Evolutionary conservation across 164 flowering plant species (phyloP).

Genomic region (Tinospora cordifolia): DNA sequence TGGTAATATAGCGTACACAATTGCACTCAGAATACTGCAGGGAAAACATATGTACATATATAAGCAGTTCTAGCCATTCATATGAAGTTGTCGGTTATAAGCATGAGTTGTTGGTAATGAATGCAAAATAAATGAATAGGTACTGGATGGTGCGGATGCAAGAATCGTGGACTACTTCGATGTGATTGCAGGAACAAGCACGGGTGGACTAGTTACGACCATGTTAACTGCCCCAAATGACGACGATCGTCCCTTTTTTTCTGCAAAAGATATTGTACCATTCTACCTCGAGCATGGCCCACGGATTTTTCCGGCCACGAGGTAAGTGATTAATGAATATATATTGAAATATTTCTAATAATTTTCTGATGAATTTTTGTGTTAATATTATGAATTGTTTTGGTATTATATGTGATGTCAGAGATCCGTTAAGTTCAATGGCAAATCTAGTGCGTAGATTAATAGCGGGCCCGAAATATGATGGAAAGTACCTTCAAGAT

Average conservation of each 20-base stretch:
- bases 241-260: conserved; percentile 21
- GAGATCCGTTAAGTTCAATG: not conserved
- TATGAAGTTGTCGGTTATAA: not conserved
- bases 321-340: not conserved
- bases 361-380: no score
- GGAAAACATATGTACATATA: no score
- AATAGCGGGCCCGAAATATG: conserved; percentile 18
- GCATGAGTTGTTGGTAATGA: not conserved
- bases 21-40: not conserved
- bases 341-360: no score
- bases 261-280: conserved; percentile 27
- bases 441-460: not conserved
- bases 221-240: conserved; percentile 29
- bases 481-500: conserved; percentile 34
- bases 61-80: not conserved
- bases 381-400: no score
- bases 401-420: not conserved
- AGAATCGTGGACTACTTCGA: conserved; percentile 36
- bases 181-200: conserved; percentile 35
- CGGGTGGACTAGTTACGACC: conserved; percentile 30
- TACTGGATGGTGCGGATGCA: conserved; percentile 27
- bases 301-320: conserved; percentile 24
- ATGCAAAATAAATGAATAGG: conserved; percentile 11
- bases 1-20: not conserved
- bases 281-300: conserved; percentile 32